These are phyloP conservation scores for Coemansia sp. DNA, from an alignment of 192 early-diverging fungal species.

Conservation along the genomic window DNA sequence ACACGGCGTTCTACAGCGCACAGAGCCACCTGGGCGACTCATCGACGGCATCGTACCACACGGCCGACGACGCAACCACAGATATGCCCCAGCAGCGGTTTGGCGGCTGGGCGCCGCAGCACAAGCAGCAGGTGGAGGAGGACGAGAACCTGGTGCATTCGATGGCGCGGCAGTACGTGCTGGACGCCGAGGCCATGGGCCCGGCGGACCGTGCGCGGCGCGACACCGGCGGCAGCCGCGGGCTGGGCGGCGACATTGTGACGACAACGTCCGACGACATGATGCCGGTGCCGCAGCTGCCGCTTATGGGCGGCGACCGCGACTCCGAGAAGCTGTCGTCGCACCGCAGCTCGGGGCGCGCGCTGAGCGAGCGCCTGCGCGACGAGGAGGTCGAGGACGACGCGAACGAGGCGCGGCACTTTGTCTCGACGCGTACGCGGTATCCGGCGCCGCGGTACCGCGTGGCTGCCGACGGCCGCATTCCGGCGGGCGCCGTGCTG, in stretches of 20 bases:
- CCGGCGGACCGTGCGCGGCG: constrained; percentile 30
- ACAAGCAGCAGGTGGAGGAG: neutral
- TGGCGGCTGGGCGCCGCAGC: neutral
- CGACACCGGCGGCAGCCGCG: constrained; percentile 25
- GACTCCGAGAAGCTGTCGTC: constrained; percentile 6
- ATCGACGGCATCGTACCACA: constrained; percentile 17
- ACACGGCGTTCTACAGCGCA: constrained; percentile 44
- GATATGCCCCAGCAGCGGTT: neutral
- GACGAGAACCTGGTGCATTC: constrained; percentile 33
- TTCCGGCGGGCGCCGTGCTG: constrained; percentile 37
- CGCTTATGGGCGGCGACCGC: constrained; percentile 6
- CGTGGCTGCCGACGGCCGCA: constrained; percentile 7
- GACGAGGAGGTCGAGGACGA: constrained; percentile 49
- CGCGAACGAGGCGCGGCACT: constrained; percentile 42
- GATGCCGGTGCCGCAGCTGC: constrained; percentile 13
- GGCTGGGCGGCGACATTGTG: constrained; percentile 7
- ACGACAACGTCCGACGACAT: constrained; percentile 21
- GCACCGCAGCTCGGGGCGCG: neutral
- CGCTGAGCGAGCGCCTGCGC: constrained; percentile 30
- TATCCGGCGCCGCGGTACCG: constrained; percentile 40
- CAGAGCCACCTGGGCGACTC: constrained; percentile 8
- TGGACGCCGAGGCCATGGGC: constrained; percentile 42
- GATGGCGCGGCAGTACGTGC: constrained; percentile 37
- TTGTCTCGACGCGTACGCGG: constrained; percentile 31
- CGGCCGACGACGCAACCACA: constrained; percentile 12